Percentiles rank a stretch among this genome's conserved stretches.
These are phyloP conservation scores for Cercospora zeae-maydis DNA, from an alignment of 2,329 filamentous ascomycete genomes.

Conservation along the genomic window DNA sequence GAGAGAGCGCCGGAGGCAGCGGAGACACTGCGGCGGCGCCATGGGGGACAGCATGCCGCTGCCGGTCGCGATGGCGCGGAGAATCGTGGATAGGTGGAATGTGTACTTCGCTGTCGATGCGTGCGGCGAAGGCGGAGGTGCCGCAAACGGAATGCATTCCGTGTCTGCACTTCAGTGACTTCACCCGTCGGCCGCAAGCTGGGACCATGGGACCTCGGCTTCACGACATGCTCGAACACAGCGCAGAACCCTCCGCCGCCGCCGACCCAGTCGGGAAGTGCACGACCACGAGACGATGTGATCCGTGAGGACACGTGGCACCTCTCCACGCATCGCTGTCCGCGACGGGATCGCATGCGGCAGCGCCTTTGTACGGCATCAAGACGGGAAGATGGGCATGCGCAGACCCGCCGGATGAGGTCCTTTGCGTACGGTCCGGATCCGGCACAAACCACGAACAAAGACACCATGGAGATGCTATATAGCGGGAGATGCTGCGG, in stretches of 20 bases:
- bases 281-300: background rate
- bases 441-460: background rate
- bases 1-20: slow-evolving; percentile 29
- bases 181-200: background rate
- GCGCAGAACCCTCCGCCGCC: no score
- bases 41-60: slow-evolving; percentile 18
- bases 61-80: background rate
- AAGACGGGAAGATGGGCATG: background rate
- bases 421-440: background rate
- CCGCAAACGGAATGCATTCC: background rate
- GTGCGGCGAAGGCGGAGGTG: background rate
- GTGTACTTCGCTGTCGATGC: background rate
- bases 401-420: background rate
- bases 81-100: background rate
- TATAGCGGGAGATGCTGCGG: background rate
- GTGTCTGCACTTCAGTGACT: background rate
- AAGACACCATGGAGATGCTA: background rate
- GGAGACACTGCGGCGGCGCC: slow-evolving; percentile 29
- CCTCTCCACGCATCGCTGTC: background rate
- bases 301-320: no score
- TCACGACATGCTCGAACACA: no score
- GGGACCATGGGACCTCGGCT: no score
- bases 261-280: no score
- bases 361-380: no score
- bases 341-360: no score